Evolutionary conservation across 139 green algal species (phyloP).

Genomic region (Chlorella sp.): DNA sequence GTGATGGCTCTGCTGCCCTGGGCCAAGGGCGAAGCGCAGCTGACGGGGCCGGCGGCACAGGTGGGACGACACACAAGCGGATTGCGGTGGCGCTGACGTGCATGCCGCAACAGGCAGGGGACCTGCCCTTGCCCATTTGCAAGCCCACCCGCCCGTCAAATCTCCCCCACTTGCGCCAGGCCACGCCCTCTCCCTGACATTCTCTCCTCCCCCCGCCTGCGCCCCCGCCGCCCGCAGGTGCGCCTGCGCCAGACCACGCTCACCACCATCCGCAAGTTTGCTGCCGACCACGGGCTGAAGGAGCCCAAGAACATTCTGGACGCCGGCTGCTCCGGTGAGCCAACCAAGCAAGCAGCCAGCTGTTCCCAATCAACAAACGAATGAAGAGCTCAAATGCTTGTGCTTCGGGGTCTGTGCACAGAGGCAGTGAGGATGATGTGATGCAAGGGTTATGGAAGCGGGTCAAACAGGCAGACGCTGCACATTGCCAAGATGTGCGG

Average conservation of each 20-base stretch:
- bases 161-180: neutral
- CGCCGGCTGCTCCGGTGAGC: conserved; percentile 77
- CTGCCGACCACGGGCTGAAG: conserved; percentile 27
- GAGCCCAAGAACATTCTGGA: conserved; percentile 68
- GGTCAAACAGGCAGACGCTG: too few species aligned
- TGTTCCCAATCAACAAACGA: too few species aligned
- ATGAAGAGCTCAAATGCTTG: too few species aligned
- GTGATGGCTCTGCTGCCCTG: conserved; percentile 73
- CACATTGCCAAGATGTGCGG: too few species aligned
- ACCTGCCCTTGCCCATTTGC: neutral
- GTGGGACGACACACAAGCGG: neutral
- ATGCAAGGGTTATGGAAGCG: too few species aligned
- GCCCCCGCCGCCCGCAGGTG: conserved; percentile 16
- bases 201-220: neutral
- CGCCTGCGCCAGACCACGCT: conserved; percentile 56
- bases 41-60: conserved; percentile 31
- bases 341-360: too few species aligned
- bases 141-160: too few species aligned
- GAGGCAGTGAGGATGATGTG: too few species aligned
- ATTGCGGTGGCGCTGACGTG: too few species aligned
- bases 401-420: too few species aligned
- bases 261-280: conserved; percentile 51
- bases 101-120: neutral
- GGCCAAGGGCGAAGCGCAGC: conserved; percentile 41
- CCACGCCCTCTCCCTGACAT: neutral